Evolutionary conservation across 2,329 filamentous ascomycete genomes (phyloP), one percentile per base, ranked within the genome.

Genomic region (Aspergillus jensenii): DNA sequence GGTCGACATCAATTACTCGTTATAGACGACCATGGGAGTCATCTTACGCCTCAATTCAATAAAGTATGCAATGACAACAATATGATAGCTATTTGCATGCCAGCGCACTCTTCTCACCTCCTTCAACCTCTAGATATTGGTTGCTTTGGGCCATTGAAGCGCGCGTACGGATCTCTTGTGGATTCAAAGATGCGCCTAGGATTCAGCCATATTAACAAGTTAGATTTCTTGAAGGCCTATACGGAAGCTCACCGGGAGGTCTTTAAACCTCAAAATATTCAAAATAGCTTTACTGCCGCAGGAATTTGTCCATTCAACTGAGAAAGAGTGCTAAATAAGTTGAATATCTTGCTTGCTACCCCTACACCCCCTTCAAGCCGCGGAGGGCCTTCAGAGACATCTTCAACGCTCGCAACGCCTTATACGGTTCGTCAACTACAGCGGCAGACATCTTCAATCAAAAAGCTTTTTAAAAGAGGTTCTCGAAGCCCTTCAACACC

Each of bases 171-270:
- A n/a, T 5, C 14, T 12, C 15, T 47, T 6, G 15, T 33, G 31
- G 11, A 47, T n/a, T 9, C 19, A 21, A 48, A 48, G 27, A 41
- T 35, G 3, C 15, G 23, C 5, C 11, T 52, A 5, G 47, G 47
- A 47, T 47, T 33, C 39, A 51, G 48, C 40, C 27, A 59, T 55
- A 59, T 59, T 47, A 25, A 59, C 35, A 55, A 59, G 33, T 33
- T 55, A 37, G 23, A 31, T 17, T 53, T 53, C 21, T 39, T 53
- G 39, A n/a, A 21, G n/a, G 45, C 25, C 15, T 57, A 56, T 46
- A 19, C 11, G 0, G 25, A 15, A 19, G 47, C 54, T 44, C 19
- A 33, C 15, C 2, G 37, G 11, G 23, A 49, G 17, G 33, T 43
- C n/a, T 55, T 55, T 49, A 55, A 14, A 39, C 9, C 23, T 21